Evolutionary conservation across 305 asterid genomes (phyloP).

Genomic region (Solanum hybrid): DNA sequence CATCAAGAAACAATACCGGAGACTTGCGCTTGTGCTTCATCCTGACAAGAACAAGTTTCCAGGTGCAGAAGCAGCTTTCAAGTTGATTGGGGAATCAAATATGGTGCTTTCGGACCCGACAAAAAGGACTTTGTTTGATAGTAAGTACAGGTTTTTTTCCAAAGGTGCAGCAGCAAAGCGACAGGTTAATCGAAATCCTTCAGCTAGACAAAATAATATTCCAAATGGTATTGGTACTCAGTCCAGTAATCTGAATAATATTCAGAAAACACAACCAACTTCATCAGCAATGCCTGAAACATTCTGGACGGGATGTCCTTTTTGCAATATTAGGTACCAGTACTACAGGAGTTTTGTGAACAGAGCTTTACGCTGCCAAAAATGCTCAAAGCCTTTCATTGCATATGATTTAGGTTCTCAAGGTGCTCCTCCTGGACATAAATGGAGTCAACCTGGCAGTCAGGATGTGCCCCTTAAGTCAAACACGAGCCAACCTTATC

Average conservation of each 20-base stretch:
- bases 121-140: slow-evolving; percentile 53
- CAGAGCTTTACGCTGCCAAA: slow-evolving; percentile 41
- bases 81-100: slow-evolving; percentile 75
- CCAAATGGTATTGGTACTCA: slow-evolving; percentile 28
- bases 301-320: slow-evolving; percentile 78
- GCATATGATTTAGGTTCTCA: slow-evolving; percentile 43
- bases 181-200: slow-evolving; percentile 20
- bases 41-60: slow-evolving; percentile 89
- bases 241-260: slow-evolving; percentile 18
- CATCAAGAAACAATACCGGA: slow-evolving; percentile 69
- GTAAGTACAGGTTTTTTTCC: slow-evolving; percentile 24
- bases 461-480: slow-evolving; percentile 23
- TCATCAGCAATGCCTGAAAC: slow-evolving; percentile 19
- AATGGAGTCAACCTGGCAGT: slow-evolving; percentile 20
- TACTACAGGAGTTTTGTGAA: slow-evolving; percentile 28
- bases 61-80: slow-evolving; percentile 90
- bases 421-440: slow-evolving; percentile 21
- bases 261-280: slow-evolving; percentile 25
- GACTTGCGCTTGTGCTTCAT: slow-evolving; percentile 74
- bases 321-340: slow-evolving; percentile 44
- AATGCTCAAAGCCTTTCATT: slow-evolving; percentile 37
- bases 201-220: slow-evolving; percentile 13
- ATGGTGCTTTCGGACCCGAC: slow-evolving; percentile 48
- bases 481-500: slow-evolving; percentile 22
- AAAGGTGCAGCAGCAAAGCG: slow-evolving; percentile 31